phyloP scores from a whole-genome alignment of 202 grass and related monocot species.

The Carex arenaria region DNA sequence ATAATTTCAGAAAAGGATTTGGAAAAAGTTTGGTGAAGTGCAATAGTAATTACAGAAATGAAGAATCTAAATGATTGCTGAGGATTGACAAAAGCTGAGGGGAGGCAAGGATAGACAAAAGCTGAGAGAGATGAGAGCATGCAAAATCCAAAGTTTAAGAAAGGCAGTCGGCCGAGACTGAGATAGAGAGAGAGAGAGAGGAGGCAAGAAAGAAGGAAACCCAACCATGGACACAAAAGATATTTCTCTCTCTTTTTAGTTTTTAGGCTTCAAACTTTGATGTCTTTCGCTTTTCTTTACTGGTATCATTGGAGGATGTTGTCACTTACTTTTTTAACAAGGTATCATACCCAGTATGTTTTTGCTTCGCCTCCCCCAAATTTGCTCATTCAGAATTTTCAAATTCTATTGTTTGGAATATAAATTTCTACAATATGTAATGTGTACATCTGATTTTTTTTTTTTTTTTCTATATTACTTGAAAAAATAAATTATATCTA shows the following conservation, averaged over 20 bases:
- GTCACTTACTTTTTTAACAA: constrained; percentile 73
- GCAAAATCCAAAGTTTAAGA: constrained; percentile 10
- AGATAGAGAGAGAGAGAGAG: background rate
- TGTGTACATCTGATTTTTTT: no score
- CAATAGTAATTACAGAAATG: background rate
- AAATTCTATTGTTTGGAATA: background rate
- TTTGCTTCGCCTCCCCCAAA: background rate
- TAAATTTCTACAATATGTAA: background rate
- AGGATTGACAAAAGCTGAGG: background rate
- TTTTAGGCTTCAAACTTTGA: constrained; percentile 39
- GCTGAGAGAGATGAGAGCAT: constrained; percentile 45
- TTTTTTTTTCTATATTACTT: no score
- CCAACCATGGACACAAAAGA: constrained; percentile 49
- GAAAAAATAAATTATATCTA: no score
- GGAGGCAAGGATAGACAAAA: constrained; percentile 42
- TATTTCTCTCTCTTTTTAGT: constrained; percentile 23
- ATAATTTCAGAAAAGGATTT: no score
- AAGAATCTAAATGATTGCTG: background rate
- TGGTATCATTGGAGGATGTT: constrained; percentile 32
- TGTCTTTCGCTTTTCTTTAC: background rate
- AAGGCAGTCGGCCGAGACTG: background rate
- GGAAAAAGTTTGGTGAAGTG: background rate
- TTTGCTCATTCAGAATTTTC: background rate
- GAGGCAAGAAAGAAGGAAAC: constrained; percentile 20
- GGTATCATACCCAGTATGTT: constrained; percentile 36